These are phyloP conservation scores for Pulveroboletus sp. DNA, from an alignment of 1,284 basidiomycete genomes.

Conservation along the genomic window DNA sequence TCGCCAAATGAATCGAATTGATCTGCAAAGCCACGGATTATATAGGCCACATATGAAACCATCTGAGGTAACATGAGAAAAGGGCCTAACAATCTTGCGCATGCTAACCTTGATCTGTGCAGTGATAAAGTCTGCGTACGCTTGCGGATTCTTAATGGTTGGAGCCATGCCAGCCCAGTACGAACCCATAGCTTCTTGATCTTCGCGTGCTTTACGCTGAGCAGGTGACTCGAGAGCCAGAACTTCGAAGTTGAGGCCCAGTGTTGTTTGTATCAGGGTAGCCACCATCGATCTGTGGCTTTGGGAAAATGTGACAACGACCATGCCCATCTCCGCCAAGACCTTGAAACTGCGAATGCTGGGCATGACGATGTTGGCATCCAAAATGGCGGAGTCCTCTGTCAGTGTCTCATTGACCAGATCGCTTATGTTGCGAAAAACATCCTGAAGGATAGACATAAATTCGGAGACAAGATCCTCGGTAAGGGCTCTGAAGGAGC, in stretches of 20 bases:
- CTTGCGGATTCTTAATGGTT: slow-evolving; percentile 69
- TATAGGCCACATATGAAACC: slow-evolving; percentile 91
- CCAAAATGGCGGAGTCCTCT: slow-evolving; percentile 53
- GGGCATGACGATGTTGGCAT: slow-evolving; percentile 58
- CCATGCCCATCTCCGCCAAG: slow-evolving; percentile 90
- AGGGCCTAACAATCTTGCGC: background rate
- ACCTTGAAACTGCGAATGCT: slow-evolving; percentile 91
- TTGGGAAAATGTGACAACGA: slow-evolving; percentile 90
- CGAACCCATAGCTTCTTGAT: slow-evolving; percentile 69
- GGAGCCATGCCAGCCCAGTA: slow-evolving; percentile 87
- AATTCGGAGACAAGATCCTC: slow-evolving; percentile 83
- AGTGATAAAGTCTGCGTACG: slow-evolving; percentile 87
- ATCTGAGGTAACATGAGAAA: slow-evolving; percentile 48
- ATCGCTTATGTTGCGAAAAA: slow-evolving; percentile 73
- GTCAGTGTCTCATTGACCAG: slow-evolving; percentile 79
- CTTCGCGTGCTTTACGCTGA: slow-evolving; percentile 80
- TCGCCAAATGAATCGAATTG: slow-evolving; percentile 80
- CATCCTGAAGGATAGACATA: slow-evolving; percentile 72
- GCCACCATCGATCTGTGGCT: slow-evolving; percentile 68
- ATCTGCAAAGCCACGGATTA: slow-evolving; percentile 71
- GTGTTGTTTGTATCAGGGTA: slow-evolving; percentile 69
- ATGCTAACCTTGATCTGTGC: slow-evolving; percentile 85
- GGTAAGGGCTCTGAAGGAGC: slow-evolving; percentile 66
- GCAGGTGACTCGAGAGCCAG: slow-evolving; percentile 83
- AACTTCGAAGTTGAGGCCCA: slow-evolving; percentile 74